Evolutionary conservation across 257 asterid genomes (phyloP).

Genomic region (Penstemon barbatus): DNA sequence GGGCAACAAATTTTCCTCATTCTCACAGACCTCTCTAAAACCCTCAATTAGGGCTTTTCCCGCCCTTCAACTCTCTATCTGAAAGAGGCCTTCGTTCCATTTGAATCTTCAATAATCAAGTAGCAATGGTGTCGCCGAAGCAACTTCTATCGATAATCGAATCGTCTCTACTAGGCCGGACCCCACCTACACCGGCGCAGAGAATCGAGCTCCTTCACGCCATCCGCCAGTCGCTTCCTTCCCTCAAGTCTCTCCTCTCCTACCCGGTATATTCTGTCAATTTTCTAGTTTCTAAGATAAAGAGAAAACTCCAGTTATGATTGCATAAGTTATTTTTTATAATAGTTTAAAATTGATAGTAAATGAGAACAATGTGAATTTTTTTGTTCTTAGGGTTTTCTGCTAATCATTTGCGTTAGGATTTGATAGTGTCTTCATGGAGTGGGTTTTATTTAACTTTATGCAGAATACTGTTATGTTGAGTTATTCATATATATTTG

Average conservation of each 20-base stretch:
- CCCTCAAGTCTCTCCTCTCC: slow-evolving; percentile 66
- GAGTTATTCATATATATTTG: too few relatives aligned
- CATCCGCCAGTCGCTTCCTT: slow-evolving; percentile 67
- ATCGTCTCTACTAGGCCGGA: slow-evolving; percentile 56
- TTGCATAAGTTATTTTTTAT: too few relatives aligned
- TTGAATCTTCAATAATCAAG: not conserved
- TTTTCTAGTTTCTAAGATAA: too few relatives aligned
- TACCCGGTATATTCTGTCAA: slow-evolving; percentile 51
- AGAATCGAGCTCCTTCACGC: slow-evolving; percentile 83
- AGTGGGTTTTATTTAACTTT: too few relatives aligned
- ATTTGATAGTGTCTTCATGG: too few relatives aligned
- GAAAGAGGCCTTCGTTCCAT: slow-evolving; percentile 17
- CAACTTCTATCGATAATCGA: slow-evolving; percentile 62
- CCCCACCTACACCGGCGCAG: slow-evolving; percentile 78
- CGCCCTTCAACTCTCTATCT: slow-evolving; percentile 36
- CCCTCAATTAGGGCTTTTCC: slow-evolving; percentile 58
- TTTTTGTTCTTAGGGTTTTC: too few relatives aligned
- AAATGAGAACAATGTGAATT: too few relatives aligned
- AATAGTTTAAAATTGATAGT: too few relatives aligned
- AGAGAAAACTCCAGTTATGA: too few relatives aligned
- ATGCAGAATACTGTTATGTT: too few relatives aligned
- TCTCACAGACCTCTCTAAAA: slow-evolving; percentile 26
- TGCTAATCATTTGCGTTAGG: too few relatives aligned
- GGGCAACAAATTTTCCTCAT: not conserved
- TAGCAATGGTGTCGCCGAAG: slow-evolving; percentile 70